These are phyloP conservation scores for Helianthus annuus DNA, from an alignment of 129 eudicot species.

Conservation along the genomic window DNA sequence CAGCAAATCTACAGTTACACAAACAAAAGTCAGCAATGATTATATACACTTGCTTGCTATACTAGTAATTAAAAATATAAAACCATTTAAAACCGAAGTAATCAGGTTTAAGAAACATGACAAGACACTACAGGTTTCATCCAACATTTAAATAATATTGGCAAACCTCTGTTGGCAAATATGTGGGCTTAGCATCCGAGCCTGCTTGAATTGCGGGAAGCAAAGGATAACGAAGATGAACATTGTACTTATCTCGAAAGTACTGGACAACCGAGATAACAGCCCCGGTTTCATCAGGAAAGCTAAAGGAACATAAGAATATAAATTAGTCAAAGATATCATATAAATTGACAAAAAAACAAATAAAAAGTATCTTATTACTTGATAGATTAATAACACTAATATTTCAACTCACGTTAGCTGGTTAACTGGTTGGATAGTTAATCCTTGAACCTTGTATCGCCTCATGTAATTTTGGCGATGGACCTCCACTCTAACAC, in stretches of 20 bases:
- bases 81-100: background rate
- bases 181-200: slow-evolving; percentile 49
- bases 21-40: background rate
- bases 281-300: slow-evolving; percentile 41
- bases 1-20: slow-evolving; percentile 42
- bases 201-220: slow-evolving; percentile 71
- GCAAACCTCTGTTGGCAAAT: slow-evolving; percentile 85
- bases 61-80: too few relatives aligned
- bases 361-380: background rate
- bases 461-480: slow-evolving; percentile 36
- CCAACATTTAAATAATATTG: background rate
- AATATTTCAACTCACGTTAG: slow-evolving; percentile 42
- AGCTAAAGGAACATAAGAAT: slow-evolving; percentile 1
- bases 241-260: slow-evolving; percentile 41
- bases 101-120: background rate
- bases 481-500: slow-evolving; percentile 46
- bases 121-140: background rate
- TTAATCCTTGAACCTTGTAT: slow-evolving; percentile 47
- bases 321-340: background rate
- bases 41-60: background rate
- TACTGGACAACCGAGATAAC: slow-evolving; percentile 48
- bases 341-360: background rate
- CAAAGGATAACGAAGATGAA: slow-evolving; percentile 27
- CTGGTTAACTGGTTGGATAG: slow-evolving; percentile 34
- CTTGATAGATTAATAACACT: background rate